Conservation (phyloP, 208 protist species). For the Naegleria gruberi region DNA sequence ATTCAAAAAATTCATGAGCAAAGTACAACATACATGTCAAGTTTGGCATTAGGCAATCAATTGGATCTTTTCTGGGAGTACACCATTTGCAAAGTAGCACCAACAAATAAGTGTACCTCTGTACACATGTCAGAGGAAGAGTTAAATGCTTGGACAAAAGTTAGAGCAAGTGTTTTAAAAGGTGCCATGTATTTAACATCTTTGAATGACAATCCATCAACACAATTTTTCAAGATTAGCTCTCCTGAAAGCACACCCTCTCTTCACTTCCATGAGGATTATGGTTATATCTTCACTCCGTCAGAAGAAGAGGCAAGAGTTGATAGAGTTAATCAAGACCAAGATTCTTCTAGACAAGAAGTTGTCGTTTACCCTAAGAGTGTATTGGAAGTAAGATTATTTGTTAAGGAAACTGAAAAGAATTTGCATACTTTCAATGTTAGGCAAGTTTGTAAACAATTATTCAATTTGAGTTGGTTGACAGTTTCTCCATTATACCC, state of each 20-base stretch:
- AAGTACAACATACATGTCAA: background rate
- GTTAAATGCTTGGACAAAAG: background rate
- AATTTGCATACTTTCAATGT: background rate
- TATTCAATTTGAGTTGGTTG: background rate
- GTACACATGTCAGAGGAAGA: background rate
- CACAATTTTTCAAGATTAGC: background rate
- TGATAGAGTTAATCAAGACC: no score
- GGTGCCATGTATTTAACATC: background rate
- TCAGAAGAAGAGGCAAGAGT: background rate
- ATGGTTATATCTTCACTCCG: background rate
- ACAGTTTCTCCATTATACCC: background rate
- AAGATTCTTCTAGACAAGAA: background rate
- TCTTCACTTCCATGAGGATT: background rate
- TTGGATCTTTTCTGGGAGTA: background rate
- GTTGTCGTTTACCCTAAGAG: background rate
- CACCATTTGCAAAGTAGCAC: background rate
- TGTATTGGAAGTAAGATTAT: background rate
- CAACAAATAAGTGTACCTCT: background rate
- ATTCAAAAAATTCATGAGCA: background rate
- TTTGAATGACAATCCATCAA: background rate
- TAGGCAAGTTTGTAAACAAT: background rate
- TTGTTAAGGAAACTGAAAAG: background rate
- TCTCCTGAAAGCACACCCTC: background rate
- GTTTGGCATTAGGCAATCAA: background rate
- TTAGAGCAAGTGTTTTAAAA: background rate